Evolutionary conservation across 106 monocot genomes (phyloP).

Genomic region (Triglochin maritima): DNA sequence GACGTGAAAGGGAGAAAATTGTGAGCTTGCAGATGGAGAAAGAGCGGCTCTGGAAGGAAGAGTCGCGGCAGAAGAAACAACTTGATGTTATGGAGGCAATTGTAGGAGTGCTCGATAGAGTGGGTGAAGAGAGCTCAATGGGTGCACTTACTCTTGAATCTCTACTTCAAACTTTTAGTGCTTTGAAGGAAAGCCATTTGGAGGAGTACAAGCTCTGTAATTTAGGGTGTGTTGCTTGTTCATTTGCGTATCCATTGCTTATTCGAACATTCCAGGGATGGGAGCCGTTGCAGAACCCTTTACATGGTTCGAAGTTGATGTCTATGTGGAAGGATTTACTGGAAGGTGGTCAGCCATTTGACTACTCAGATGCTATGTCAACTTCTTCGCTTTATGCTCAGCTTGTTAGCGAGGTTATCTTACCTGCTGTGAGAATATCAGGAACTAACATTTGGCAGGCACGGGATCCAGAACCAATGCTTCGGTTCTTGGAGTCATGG

Average conservation of each 20-base stretch:
- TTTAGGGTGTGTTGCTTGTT: slow-evolving; percentile 57
- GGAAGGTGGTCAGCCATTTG: slow-evolving; percentile 72
- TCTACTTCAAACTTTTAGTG: slow-evolving; percentile 39
- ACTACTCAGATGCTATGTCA: slow-evolving; percentile 42
- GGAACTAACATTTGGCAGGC: slow-evolving; percentile 85
- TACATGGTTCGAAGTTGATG: slow-evolving; percentile 63
- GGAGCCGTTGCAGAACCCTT: slow-evolving; percentile 72
- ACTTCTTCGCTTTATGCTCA: slow-evolving; percentile 50
- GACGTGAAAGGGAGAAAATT: slow-evolving; percentile 74
- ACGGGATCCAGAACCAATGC: slow-evolving; percentile 90
- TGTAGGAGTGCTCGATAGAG: slow-evolving; percentile 28
- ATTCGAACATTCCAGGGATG: slow-evolving; percentile 72
- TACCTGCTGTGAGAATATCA: slow-evolving; percentile 77
- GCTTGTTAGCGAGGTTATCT: slow-evolving; percentile 59
- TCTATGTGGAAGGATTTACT: slow-evolving; percentile 57
- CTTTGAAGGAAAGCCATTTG: slow-evolving; percentile 38
- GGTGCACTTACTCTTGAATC: slow-evolving; percentile 61
- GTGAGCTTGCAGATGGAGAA: slow-evolving; percentile 69
- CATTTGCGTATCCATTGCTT: slow-evolving; percentile 67
- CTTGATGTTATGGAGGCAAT: slow-evolving; percentile 70
- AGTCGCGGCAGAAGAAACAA: slow-evolving; percentile 50
- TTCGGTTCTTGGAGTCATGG: slow-evolving; percentile 74
- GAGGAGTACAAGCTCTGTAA: slow-evolving; percentile 90
- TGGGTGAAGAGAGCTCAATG: slow-evolving; percentile 32
- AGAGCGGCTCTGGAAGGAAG: slow-evolving; percentile 53